A percentile compares a stretch with the other conserved stretches of the same genome.
phyloP scores from a whole-genome alignment of 306 rosid genomes.

The Quercus robur region DNA sequence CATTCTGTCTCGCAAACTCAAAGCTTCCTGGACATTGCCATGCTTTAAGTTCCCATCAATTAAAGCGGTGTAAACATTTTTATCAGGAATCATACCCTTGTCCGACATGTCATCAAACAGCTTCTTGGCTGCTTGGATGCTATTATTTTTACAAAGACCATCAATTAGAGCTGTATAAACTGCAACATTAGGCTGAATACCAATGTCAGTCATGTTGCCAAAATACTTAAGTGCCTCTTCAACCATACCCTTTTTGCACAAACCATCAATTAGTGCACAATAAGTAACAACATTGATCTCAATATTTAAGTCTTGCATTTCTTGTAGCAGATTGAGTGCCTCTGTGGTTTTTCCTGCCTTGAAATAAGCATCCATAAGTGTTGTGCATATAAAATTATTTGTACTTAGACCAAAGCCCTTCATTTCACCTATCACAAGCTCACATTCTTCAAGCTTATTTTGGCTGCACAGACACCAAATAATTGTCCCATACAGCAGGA shows the following conservation, averaged over 20 bases:
- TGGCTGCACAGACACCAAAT: conserved; percentile 74
- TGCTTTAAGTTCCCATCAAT: conserved; percentile 89
- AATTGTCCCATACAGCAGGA: conserved; percentile 65
- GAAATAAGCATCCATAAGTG: conserved; percentile 80
- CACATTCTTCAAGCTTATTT: conserved; percentile 60
- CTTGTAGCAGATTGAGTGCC: conserved; percentile 61
- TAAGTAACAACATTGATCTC: conserved; percentile 69
- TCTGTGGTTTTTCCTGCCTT: conserved; percentile 62
- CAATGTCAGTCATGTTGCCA: conserved; percentile 44
- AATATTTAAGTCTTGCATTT: conserved; percentile 62
- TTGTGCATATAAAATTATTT: conserved; percentile 68
- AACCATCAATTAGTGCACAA: conserved; percentile 81
- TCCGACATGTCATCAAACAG: conserved; percentile 75
- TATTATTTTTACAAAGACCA: conserved; percentile 68
- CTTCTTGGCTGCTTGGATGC: conserved; percentile 62
- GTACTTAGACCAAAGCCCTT: conserved; percentile 47
- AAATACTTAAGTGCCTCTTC: conserved; percentile 69
- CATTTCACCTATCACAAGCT: conserved; percentile 57
- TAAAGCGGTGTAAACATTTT: conserved; percentile 64
- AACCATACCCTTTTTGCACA: conserved; percentile 76
- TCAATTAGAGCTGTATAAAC: conserved; percentile 80
- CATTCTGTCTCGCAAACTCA: conserved; percentile 58
- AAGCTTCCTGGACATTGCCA: conserved; percentile 73
- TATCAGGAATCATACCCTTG: conserved; percentile 81
- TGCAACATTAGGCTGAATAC: conserved; percentile 76